These are phyloP conservation scores for Cyclostephanos tholiformis DNA, from an alignment of 108 stramenopile genomes.

Conservation along the genomic window DNA sequence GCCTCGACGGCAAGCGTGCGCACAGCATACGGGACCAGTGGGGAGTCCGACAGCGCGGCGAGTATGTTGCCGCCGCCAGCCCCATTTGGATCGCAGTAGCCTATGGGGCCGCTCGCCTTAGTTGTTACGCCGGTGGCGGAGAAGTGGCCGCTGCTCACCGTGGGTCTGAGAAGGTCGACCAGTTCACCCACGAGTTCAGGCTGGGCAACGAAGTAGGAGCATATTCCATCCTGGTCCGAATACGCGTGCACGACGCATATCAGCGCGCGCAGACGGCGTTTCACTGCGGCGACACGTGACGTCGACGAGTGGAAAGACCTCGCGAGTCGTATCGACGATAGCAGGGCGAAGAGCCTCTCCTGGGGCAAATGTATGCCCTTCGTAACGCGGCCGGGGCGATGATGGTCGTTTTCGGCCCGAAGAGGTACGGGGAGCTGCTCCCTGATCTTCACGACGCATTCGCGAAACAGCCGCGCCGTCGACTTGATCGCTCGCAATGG, in stretches of 20 bases:
- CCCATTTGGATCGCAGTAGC: not conserved
- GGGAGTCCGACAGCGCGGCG: constrained; percentile 55
- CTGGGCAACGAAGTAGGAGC: constrained; percentile 88
- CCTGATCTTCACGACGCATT: constrained; percentile 36
- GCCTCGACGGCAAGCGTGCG: constrained; percentile 82
- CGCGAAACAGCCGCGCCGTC: constrained; percentile 49
- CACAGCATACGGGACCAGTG: constrained; percentile 70
- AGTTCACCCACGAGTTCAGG: constrained; percentile 90
- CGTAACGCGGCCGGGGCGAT: not conserved
- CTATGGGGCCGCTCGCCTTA: not conserved
- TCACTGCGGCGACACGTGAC: constrained; percentile 64
- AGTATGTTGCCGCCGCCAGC: constrained; percentile 35
- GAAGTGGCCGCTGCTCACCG: constrained; percentile 43
- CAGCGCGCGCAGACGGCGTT: constrained; percentile 76
- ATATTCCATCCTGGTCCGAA: constrained; percentile 76
- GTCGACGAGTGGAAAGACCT: constrained; percentile 66
- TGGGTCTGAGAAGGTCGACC: constrained; percentile 84
- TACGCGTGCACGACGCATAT: constrained; percentile 73
- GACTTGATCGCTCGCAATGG: constrained; percentile 27
- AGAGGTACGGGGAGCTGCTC: not conserved
- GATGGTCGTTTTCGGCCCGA: not conserved
- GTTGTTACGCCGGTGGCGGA: not conserved
- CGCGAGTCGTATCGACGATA: constrained; percentile 77
- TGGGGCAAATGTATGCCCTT: constrained; percentile 39
- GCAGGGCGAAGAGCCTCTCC: constrained; percentile 76